Evolutionary conservation across 805 yeast genomes (phyloP).

Genomic region (Nakazawaea ernobii): DNA sequence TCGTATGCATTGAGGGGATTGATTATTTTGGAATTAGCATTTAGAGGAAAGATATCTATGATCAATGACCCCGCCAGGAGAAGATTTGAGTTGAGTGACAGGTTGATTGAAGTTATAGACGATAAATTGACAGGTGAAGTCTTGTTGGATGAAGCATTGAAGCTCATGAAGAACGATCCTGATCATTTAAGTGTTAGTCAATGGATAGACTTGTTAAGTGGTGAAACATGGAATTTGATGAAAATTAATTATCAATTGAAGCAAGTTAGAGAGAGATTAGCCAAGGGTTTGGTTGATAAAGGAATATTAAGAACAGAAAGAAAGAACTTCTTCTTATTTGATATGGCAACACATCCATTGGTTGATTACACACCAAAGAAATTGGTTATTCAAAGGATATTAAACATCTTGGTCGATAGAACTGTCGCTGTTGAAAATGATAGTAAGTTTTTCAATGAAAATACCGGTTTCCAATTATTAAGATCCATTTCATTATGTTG

Average conservation of each 20-base stretch:
- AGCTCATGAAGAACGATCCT: slow-evolving; percentile 81
- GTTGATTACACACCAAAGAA: slow-evolving; percentile 84
- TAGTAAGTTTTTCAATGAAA: slow-evolving; percentile 62
- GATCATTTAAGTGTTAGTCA: slow-evolving; percentile 70
- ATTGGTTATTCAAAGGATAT: slow-evolving; percentile 65
- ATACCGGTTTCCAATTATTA: slow-evolving; percentile 60
- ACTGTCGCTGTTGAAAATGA: slow-evolving; percentile 52
- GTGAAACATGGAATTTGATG: slow-evolving; percentile 96
- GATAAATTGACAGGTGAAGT: slow-evolving; percentile 91
- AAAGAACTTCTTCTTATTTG: slow-evolving; percentile 88
- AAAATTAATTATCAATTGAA: slow-evolving; percentile 93
- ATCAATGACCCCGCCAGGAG: slow-evolving; percentile 90
- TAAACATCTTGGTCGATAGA: slow-evolving; percentile 65
- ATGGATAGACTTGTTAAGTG: slow-evolving; percentile 92
- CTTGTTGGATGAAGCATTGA: slow-evolving; percentile 86
- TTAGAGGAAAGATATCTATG: slow-evolving; percentile 83
- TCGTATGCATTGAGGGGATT: slow-evolving; percentile 95
- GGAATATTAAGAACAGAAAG: slow-evolving; percentile 95
- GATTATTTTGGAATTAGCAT: slow-evolving; percentile 84
- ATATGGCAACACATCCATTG: slow-evolving; percentile 98
- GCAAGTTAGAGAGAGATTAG: slow-evolving; percentile 93
- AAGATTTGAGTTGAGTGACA: slow-evolving; percentile 80
- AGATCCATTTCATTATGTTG: slow-evolving; percentile 80
- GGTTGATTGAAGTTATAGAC: slow-evolving; percentile 83
- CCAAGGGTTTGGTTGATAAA: slow-evolving; percentile 95